These are phyloP conservation scores for Karstenula rhodostoma DNA, from an alignment of 2,329 filamentous ascomycete genomes.

Conservation along the genomic window DNA sequence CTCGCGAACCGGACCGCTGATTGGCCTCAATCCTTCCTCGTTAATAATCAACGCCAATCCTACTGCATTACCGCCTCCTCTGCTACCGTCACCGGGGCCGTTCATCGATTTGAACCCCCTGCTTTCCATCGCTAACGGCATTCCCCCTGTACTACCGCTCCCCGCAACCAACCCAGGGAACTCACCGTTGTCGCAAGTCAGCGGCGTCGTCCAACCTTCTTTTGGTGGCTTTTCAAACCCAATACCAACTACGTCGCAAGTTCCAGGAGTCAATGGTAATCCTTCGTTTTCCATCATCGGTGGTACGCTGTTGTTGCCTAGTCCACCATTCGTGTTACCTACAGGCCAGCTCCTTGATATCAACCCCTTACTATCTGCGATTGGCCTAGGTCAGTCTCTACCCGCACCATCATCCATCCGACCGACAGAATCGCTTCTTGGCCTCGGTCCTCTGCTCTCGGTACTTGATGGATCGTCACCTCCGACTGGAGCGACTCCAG, in stretches of 20 bases:
- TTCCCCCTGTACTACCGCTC: neutral
- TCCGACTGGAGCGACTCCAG: neutral
- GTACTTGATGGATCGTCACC: neutral
- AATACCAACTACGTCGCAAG: neutral
- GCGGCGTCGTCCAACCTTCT: neutral
- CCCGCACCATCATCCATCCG: neutral
- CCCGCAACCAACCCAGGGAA: neutral
- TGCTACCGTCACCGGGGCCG: neutral
- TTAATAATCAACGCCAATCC: too few relatives aligned
- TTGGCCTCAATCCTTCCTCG: too few relatives aligned
- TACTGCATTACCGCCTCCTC: neutral
- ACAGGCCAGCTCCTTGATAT: neutral
- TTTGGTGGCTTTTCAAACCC: neutral
- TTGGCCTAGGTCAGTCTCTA: neutral
- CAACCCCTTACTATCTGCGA: neutral
- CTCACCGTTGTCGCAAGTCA: neutral
- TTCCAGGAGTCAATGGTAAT: neutral
- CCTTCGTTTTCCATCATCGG: slow-evolving; percentile 2
- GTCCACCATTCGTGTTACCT: neutral
- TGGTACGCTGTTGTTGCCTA: neutral
- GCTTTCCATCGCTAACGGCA: neutral
- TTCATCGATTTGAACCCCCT: neutral
- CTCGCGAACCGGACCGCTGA: neutral
- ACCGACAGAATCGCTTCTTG: neutral
- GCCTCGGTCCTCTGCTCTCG: slow-evolving; percentile 5